Base-by-base conservation (phyloP, 2,329 filamentous ascomycete species). In the Pseudodiploospora longispora region DNA sequence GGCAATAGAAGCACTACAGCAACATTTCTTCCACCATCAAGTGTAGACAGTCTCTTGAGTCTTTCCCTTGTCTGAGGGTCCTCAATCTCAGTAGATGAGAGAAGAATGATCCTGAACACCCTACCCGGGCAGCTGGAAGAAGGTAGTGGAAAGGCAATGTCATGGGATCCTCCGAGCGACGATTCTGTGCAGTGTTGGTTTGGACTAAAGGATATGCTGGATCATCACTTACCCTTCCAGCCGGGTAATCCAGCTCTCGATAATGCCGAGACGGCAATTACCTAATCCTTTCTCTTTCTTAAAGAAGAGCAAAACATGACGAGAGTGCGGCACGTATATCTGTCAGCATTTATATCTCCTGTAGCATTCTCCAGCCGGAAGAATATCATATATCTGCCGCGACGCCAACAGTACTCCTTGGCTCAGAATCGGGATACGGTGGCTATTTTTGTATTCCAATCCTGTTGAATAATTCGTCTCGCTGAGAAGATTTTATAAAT, bases 1-100 rank as follows among this genome's bases (percentile, higher is more conserved):
- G 57, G 55, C 35, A 75, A 50, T 10, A 77, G 57, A 42, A 76
- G 68, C 10, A 77, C 39, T 28, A 74, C 54, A n/a, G 62, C 71
- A 7, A 61, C 53, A 43, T 68, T 59, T 43, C 53, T 56, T 3
- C 64, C 64, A 27, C 64, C 67, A 42, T 62, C 71, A 30, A 70
- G 55, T 42, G 64, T 52, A 32, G 58, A 62, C 8, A 76, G 55
- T 10, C 66, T 61, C 46, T 70, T 62, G 10, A 73, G 58, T 12
- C 65, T 67, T 39, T 53, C 45, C 10, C 52, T 51, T 12, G 56
- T 60, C 1, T 52, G 49, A 5, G 53, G 39, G n/a, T 55, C 50
- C 6, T 55, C 59, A 7, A 66, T 49, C 10, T 75, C 67, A 9
- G 37, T 45, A 3, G 65, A 48, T 1, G 66, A 64, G 31, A 75